These are phyloP conservation scores for Pestalotiopsis sp. DNA, from an alignment of 2,329 filamentous ascomycete genomes.

Conservation along the genomic window DNA sequence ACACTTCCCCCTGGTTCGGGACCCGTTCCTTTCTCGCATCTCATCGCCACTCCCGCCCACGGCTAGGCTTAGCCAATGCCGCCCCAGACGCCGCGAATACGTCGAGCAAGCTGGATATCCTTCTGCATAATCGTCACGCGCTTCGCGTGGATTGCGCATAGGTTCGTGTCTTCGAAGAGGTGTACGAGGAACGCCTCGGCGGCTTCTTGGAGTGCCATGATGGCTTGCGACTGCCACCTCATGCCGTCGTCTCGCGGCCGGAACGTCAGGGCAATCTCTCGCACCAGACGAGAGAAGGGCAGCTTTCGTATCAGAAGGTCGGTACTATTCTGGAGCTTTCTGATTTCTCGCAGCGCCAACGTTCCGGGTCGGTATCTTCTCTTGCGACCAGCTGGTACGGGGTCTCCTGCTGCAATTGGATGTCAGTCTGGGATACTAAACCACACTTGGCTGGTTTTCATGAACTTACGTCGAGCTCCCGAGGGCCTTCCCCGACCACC, in stretches of 20 bases:
- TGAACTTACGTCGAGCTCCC: slow-evolving; percentile 35
- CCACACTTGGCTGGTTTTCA: slow-evolving; percentile 25
- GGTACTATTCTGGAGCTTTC: slow-evolving; percentile 85
- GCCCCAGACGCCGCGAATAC: slow-evolving; percentile 79
- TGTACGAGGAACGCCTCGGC: slow-evolving; percentile 96
- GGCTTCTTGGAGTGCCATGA: slow-evolving; percentile 90
- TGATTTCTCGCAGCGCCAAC: slow-evolving; percentile 86
- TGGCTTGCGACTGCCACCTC: slow-evolving; percentile 95
- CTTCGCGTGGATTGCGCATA: slow-evolving; percentile 96
- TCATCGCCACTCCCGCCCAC: background rate
- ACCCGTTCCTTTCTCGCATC: background rate
- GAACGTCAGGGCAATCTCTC: slow-evolving; percentile 72
- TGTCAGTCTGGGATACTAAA: slow-evolving; percentile 22
- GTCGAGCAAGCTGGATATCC: slow-evolving; percentile 89
- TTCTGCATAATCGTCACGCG: slow-evolving; percentile 97
- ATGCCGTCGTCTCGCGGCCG: slow-evolving; percentile 69
- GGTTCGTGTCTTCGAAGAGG: slow-evolving; percentile 94
- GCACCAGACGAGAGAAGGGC: slow-evolving; percentile 78
- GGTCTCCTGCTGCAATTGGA: slow-evolving; percentile 67
- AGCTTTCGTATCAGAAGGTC: slow-evolving; percentile 83
- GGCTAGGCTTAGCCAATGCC: slow-evolving; percentile 56
- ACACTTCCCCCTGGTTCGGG: background rate
- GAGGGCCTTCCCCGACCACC: slow-evolving; percentile 1
- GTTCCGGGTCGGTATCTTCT: slow-evolving; percentile 79
- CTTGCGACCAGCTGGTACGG: slow-evolving; percentile 63